These are phyloP conservation scores for Garcileccinum viscosum DNA, from an alignment of 1,284 basidiomycete genomes.

Conservation along the genomic window DNA sequence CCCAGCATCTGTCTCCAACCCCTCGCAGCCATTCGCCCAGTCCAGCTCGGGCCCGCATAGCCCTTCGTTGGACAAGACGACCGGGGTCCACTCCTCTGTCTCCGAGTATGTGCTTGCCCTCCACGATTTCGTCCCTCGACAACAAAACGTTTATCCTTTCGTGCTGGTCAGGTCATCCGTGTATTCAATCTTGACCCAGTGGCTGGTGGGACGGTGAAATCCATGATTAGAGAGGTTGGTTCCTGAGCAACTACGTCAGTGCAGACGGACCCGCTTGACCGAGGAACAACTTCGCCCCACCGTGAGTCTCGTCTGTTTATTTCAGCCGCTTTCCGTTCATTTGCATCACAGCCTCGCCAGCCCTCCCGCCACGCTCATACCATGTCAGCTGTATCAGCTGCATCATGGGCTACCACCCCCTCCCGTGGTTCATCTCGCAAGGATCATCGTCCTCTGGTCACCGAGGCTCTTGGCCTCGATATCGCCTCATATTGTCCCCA, in stretches of 20 bases:
- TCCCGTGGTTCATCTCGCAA: slow-evolving; percentile 43
- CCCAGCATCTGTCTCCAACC: slow-evolving; percentile 28
- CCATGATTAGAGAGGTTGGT: no score
- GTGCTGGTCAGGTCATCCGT: no score
- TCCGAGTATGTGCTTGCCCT: slow-evolving; percentile 83
- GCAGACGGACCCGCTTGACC: no score
- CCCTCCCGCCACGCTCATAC: slow-evolving; percentile 51
- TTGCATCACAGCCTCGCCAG: slow-evolving; percentile 26
- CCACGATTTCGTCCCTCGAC: slow-evolving; percentile 82
- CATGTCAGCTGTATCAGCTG: slow-evolving; percentile 55
- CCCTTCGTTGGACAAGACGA: slow-evolving; percentile 50
- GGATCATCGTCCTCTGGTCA: slow-evolving; percentile 53
- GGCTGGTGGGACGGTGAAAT: slow-evolving; percentile 99
- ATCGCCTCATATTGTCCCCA: slow-evolving; percentile 70
- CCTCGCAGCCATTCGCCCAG: slow-evolving; percentile 15
- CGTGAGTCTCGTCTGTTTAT: no score
- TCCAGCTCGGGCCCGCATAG: slow-evolving; percentile 36
- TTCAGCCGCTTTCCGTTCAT: slow-evolving; percentile 1
- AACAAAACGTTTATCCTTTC: no score
- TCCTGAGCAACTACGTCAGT: no score
- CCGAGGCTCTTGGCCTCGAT: slow-evolving; percentile 51
- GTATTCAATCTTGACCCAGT: slow-evolving; percentile 86
- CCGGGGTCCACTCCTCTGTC: slow-evolving; percentile 42
- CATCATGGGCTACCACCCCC: slow-evolving; percentile 60
- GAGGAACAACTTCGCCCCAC: no score